Conservation (phyloP, 164 flowering plant genomes). For the Cinnamomum micranthum region DNA sequence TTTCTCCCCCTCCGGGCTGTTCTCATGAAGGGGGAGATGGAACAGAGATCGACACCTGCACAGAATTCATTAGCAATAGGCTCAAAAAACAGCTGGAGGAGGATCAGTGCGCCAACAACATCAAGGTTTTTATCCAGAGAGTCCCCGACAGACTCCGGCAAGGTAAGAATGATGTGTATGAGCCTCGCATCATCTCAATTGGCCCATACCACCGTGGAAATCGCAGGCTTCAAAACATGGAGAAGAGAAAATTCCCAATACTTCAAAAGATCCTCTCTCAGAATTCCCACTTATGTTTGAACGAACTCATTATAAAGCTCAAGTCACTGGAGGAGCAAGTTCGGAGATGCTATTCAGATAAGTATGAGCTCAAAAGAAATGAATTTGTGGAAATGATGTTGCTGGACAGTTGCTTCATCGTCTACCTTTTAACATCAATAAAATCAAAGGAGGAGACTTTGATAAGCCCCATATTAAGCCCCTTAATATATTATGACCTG, state of each 20-base stretch:
- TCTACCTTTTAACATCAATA: not conserved
- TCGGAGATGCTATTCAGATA: slow-evolving; percentile 49
- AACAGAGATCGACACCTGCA: no score
- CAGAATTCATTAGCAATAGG: no score
- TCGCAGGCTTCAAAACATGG: not conserved
- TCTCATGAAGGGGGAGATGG: no score
- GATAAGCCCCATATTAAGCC: not conserved
- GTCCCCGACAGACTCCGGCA: not conserved
- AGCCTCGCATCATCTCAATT: slow-evolving; percentile 2
- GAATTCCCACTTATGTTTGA: not conserved
- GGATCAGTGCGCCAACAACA: no score
- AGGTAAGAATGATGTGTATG: not conserved
- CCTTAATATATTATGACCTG: not conserved
- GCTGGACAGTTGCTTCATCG: slow-evolving; percentile 11
- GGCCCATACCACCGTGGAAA: slow-evolving; percentile 9
- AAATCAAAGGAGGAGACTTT: not conserved
- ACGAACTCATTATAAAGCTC: not conserved
- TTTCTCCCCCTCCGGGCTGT: no score
- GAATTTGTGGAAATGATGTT: slow-evolving; percentile 19
- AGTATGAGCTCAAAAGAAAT: slow-evolving; percentile 23
- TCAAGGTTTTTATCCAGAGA: not conserved
- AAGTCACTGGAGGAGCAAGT: slow-evolving; percentile 11
- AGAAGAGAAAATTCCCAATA: slow-evolving; percentile 5
- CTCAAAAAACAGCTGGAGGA: no score
- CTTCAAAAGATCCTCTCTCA: not conserved